phyloP scores from a whole-genome alignment of 1,284 basidiomycete species.

The Cutaneotrichosporon sp. region DNA sequence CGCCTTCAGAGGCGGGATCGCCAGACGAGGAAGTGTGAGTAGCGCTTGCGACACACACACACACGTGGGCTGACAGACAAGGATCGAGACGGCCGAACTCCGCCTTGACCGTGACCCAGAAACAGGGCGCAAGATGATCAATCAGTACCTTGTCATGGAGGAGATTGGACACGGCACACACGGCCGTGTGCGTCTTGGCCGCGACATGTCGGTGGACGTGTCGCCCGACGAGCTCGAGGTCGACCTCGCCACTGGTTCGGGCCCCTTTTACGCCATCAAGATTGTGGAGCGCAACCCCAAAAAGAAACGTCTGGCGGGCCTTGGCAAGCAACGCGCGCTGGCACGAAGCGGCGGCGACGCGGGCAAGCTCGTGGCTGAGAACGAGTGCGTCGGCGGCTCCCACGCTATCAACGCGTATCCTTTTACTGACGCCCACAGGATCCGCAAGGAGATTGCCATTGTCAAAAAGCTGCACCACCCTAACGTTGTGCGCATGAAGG shows the following conservation, averaged over 20 bases:
- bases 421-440: constrained; percentile 34
- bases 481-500: constrained; percentile 83
- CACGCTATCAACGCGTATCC: too few relatives aligned
- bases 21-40: constrained; percentile 34
- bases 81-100: constrained; percentile 57
- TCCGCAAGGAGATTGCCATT: constrained; percentile 87
- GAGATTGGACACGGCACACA: constrained; percentile 75
- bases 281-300: constrained; percentile 65
- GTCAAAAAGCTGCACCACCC: constrained; percentile 94
- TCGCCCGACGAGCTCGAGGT: constrained; percentile 15
- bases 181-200: constrained; percentile 69
- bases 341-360: constrained; percentile 45
- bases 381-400: constrained; percentile 29
- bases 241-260: constrained; percentile 16
- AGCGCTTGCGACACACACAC: not conserved
- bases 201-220: constrained; percentile 51
- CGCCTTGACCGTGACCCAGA: constrained; percentile 42
- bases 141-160: constrained; percentile 65
- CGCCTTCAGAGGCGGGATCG: constrained; percentile 2
- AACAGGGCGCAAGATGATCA: constrained; percentile 57
- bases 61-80: constrained; percentile 11
- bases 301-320: constrained; percentile 57
- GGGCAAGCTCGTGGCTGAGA: constrained; percentile 52
- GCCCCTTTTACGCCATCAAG: constrained; percentile 58
- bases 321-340: constrained; percentile 28